Evolutionary conservation across 2,329 filamentous ascomycete species (phyloP), one percentile per base, ranked within the genome.

Genomic region (Cladophialophora chaetospira): DNA sequence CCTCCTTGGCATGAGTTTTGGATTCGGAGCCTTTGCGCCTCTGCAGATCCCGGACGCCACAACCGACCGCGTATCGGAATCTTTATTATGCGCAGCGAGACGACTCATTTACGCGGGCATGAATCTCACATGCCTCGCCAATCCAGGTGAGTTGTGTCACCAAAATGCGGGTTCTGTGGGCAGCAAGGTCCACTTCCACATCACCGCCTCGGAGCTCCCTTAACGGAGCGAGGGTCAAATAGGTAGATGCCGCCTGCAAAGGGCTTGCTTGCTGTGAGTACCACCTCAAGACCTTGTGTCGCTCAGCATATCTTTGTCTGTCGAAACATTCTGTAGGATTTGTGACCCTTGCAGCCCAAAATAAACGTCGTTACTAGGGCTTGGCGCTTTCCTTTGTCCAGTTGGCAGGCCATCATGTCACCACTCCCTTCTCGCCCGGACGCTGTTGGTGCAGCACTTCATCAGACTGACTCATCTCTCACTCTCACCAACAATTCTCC

Each of bases 401-500:
- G 9, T 11, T 19, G 3, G n/a, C 23, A 17, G 6, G n/a, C 21
- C 10, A 48, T 17, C 35, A 54, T 53, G 55, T 40, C 17, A 35
- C 26, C 42, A 38, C 35, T 13, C 15, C 4, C 48, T n/a, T 40
- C 45, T 28, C 33, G 45, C 9, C 21, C 42, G 10, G 55, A 52
- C 26, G 42, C 48, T 9, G 52, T 28, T 42, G 21, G 53, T 13
- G 53, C 21, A 13, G 29, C 21, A 13, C 21, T 53, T 35, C 28
- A 19, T 17, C 55, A 51, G 5, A 11, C 36, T 38, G 51, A 51
- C 23, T 55, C 52, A 17, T 56, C 57, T 28, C 51, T 40, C 48
- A 53, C 56, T 44, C 49, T 59, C 31, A 53, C 55, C 52, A 47
- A 53, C 48, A 47, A 46, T 26, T 26, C 55, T 33, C 42, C 28